Conservation (phyloP, 139 green algal species). For the Chlorella ohadii region DNA sequence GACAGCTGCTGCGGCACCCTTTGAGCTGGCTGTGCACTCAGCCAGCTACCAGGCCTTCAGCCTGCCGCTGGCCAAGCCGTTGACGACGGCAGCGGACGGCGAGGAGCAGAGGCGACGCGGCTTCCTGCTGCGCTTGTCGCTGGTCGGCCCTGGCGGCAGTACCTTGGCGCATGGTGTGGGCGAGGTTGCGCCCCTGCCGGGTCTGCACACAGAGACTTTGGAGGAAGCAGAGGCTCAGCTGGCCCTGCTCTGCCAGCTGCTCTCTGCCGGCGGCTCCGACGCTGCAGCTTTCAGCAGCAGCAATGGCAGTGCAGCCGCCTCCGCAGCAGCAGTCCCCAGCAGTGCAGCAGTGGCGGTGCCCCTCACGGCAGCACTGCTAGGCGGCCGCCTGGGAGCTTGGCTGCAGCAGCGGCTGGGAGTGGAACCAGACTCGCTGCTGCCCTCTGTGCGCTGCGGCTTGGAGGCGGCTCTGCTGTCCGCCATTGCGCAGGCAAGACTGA, state of each 20-base stretch:
- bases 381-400: slow-evolving; percentile 67
- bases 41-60: slow-evolving; percentile 48
- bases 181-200: slow-evolving; percentile 87
- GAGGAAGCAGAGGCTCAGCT: slow-evolving; percentile 74
- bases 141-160: slow-evolving; percentile 16
- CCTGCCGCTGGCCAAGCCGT: slow-evolving; percentile 65
- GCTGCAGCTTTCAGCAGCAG: not conserved
- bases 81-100: slow-evolving; percentile 58
- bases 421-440: slow-evolving; percentile 49
- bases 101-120: slow-evolving; percentile 31
- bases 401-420: slow-evolving; percentile 52
- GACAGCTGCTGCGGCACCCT: not conserved
- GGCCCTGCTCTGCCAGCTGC: slow-evolving; percentile 44
- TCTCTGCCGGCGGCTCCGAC: slow-evolving; percentile 14
- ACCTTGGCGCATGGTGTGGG: slow-evolving; percentile 57
- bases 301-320: slow-evolving; percentile 23
- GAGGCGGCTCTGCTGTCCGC: slow-evolving; percentile 80
- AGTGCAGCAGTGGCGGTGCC: slow-evolving; percentile 45
- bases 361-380: slow-evolving; percentile 47
- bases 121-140: slow-evolving; percentile 56
- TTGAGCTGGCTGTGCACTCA: not conserved
- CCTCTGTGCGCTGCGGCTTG: slow-evolving; percentile 77
- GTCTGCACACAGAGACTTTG: slow-evolving; percentile 85
- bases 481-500: no score
- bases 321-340: slow-evolving; percentile 59